Conservation (phyloP, 2,329 filamentous ascomycete species). For the Penicillium oxalicum region DNA sequence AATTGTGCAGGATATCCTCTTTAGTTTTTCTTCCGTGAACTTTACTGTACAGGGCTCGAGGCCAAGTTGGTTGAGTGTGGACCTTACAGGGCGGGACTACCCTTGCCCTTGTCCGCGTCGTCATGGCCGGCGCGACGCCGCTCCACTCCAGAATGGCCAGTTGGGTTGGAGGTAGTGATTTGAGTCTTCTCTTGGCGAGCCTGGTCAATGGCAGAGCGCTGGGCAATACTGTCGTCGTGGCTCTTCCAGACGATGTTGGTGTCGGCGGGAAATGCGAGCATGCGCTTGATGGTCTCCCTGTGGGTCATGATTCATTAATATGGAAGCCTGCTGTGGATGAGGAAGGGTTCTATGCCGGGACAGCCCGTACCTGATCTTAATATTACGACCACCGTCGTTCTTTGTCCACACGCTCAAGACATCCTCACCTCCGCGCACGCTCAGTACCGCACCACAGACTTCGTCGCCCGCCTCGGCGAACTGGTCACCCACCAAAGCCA, state of each 20-base stretch:
- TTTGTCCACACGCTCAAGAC: conserved; percentile 97
- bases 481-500: conserved; percentile 88
- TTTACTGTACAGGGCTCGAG: conserved; percentile 37
- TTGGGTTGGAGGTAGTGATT: conserved; percentile 28
- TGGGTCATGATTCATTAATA: conserved; percentile 15
- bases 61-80: conserved; percentile 14
- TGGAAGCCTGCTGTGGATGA: too few relatives aligned
- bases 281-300: conserved; percentile 89
- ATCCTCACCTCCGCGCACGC: conserved; percentile 90
- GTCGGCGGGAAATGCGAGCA: conserved; percentile 77
- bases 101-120: conserved; percentile 42
- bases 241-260: conserved; percentile 93
- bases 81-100: conserved; percentile 26
- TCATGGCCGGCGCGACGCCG: conserved; percentile 42
- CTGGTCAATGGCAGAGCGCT: conserved; percentile 84
- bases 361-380: conserved; percentile 77
- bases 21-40: conserved; percentile 22
- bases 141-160: conserved; percentile 32
- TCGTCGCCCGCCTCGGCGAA: conserved; percentile 90
- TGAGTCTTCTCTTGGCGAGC: conserved; percentile 74
- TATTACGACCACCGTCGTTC: conserved; percentile 84
- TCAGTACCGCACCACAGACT: conserved; percentile 89
- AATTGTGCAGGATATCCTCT: conserved; percentile 21
- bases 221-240: conserved; percentile 91
- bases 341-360: background rate